Base-by-base conservation (phyloP, 345 rosid genomes). In the Euphorbia lathyris region DNA sequence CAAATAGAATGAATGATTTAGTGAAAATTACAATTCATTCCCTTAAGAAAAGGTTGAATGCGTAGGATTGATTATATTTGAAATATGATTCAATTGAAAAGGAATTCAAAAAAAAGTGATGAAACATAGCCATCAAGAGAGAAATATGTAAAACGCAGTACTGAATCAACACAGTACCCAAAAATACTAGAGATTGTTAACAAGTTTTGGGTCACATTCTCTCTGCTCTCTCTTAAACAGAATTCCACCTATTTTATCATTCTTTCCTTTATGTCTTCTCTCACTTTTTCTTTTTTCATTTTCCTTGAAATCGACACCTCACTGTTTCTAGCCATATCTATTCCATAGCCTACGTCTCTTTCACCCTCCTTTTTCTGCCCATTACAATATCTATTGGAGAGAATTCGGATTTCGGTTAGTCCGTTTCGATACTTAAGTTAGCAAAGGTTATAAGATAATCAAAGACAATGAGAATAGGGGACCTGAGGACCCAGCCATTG, bases 241-340 rank as follows among this genome's bases (percentile, higher is more conserved):
- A 14, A 7, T 20, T 17, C 5, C 14, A 30, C 61, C 30, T 16
- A 9, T 55, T 43, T 56, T 66, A 50, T 66, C 61, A 63, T 72
- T 55, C 59, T 32, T 68, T 76, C 84, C 81, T 19, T 71, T 50
- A 38, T 72, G 79, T 74, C 79, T 61, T 71, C 62, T 38, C 70
- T 72, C 57, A 64, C 10, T 0, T 19, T 12, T 11, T 51, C 56
- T 19, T 5, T 66, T 4, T 1, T 11, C n/a, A n/a, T 32, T 42
- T 43, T 17, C 25, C 12, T 68, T 58, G 87, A 81, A 72, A 61
- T 59, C 17, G 81, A 77, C 83, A 20, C 38, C 1, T 74, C 76
- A 73, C 32, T 64, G 22, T 27, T 40, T 53, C 7, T 30, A 52
- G 43, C 13, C 23, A 42, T 29, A 1, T 23, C 13, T 63, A 29